These are phyloP conservation scores for Desmodesmus armatus DNA, from an alignment of 139 green algal genomes.

Conservation along the genomic window DNA sequence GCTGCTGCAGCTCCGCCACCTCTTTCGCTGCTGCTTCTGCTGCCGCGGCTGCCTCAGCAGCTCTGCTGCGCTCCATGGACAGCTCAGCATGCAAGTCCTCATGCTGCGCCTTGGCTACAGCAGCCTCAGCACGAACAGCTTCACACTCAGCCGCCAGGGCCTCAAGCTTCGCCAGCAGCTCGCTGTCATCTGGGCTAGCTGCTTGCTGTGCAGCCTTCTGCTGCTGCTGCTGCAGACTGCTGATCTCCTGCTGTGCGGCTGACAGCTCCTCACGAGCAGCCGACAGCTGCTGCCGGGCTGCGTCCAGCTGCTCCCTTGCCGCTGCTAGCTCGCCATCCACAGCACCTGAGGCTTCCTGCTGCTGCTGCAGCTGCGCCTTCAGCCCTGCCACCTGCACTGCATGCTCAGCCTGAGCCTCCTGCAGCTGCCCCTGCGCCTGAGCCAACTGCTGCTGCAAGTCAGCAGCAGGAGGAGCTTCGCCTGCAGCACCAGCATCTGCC, in stretches of 20 bases:
- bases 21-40: conserved; percentile 16
- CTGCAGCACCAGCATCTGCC: neutral
- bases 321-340: neutral
- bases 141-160: neutral
- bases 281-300: neutral
- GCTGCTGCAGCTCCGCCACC: neutral
- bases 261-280: neutral
- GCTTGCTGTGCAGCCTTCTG: neutral
- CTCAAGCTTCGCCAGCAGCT: conserved; percentile 11
- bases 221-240: neutral
- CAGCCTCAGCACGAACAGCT: no score
- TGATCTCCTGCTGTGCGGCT: neutral
- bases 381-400: neutral
- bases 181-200: neutral
- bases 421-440: conserved; percentile 10
- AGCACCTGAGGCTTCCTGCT: neutral
- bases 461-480: neutral
- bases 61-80: no score
- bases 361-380: conserved; percentile 12
- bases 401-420: neutral
- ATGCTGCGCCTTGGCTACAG: no score
- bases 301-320: neutral
- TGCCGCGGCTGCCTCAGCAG: neutral
- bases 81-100: no score
- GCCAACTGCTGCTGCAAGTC: neutral